Evolutionary conservation across 1,284 basidiomycete species (phyloP).

Genomic region (Ganoderma lingzhi): DNA sequence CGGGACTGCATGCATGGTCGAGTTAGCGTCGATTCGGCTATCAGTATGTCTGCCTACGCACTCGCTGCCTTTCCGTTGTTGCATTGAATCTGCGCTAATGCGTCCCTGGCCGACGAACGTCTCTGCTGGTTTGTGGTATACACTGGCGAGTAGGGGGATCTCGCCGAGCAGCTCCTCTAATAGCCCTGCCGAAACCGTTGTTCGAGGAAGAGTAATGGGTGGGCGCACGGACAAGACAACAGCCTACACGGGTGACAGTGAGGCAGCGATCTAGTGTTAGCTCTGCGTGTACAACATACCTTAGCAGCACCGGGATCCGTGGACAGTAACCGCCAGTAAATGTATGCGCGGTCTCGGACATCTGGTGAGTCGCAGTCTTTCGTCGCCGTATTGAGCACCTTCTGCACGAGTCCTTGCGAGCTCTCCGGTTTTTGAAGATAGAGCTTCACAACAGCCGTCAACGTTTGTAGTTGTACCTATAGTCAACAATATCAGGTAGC

Average conservation of each 20-base stretch:
- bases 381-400: constrained; percentile 92
- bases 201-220: constrained; percentile 92
- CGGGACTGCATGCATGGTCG: constrained; percentile 44
- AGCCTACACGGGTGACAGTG: constrained; percentile 55
- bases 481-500: constrained; percentile 22
- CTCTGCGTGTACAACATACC: constrained; percentile 50
- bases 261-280: not conserved
- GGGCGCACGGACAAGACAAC: constrained; percentile 93
- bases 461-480: constrained; percentile 92
- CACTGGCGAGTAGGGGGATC: constrained; percentile 88
- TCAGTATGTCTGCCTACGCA: constrained; percentile 36
- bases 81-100: constrained; percentile 86
- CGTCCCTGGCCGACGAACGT: constrained; percentile 90
- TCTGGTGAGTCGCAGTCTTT: constrained; percentile 98
- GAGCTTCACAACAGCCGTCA: constrained; percentile 97
- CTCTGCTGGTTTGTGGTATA: constrained; percentile 95
- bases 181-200: constrained; percentile 90
- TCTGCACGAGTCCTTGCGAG: constrained; percentile 90
- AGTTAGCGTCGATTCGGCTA: constrained; percentile 12
- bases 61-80: constrained; percentile 76
- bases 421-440: constrained; percentile 95
- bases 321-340: constrained; percentile 95
- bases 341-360: constrained; percentile 95
- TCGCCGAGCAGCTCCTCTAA: constrained; percentile 93
- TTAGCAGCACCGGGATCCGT: constrained; percentile 95